These are phyloP conservation scores for Metschnikowia aberdeeniae DNA, from an alignment of 805 yeast genomes.

Conservation along the genomic window DNA sequence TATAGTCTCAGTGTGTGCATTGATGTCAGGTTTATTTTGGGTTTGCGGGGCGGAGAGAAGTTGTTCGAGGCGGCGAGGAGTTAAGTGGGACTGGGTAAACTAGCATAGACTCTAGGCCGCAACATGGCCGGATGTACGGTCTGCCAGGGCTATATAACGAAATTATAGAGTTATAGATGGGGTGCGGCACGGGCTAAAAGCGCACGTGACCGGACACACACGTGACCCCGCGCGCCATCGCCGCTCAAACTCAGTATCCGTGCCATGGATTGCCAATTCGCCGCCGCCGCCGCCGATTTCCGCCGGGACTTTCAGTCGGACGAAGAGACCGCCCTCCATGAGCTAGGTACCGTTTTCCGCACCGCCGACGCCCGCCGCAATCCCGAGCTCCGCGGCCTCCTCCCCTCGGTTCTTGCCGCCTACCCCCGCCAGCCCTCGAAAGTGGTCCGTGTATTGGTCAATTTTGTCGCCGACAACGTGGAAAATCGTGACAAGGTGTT, in stretches of 20 bases:
- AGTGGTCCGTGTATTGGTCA: conserved; percentile 29
- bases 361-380: conserved; percentile 18
- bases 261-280: conserved; percentile 1
- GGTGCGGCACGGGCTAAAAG: no score
- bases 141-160: no score
- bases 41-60: conserved; percentile 70
- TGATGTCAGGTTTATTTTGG: conserved; percentile 76
- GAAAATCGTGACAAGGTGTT: conserved; percentile 15
- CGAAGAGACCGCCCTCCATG: conserved; percentile 3
- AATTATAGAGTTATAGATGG: no score
- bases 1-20: conserved; percentile 72
- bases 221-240: no score
- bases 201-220: no score
- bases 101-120: no score
- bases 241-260: no score
- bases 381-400: conserved; percentile 5
- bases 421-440: conserved; percentile 14
- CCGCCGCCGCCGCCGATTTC: not conserved
- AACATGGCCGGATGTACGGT: no score
- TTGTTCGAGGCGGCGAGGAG: conserved; percentile 40
- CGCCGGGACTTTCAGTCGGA: not conserved
- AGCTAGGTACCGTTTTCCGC: conserved; percentile 18
- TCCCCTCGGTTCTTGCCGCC: conserved; percentile 11
- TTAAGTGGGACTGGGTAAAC: not conserved
- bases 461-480: conserved; percentile 34